Percentiles rank a stretch among this genome's conserved stretches.
phyloP scores from a whole-genome alignment of 768 basidiomycete species.

The Tremella yokohamensis region DNA sequence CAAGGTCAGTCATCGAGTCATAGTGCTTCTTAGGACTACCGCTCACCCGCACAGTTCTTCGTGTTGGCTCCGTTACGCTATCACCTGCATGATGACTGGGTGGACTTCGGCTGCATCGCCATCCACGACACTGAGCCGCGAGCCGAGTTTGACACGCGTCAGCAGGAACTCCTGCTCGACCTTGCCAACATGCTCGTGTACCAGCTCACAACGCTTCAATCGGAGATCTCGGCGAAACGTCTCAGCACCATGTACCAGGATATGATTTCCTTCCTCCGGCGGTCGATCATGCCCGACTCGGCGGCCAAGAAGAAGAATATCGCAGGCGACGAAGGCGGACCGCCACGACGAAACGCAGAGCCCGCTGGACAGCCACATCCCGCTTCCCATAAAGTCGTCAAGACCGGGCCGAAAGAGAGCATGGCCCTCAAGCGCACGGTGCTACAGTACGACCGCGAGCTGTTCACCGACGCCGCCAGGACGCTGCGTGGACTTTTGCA shows the following conservation, averaged over 20 bases:
- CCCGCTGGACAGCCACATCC: background rate
- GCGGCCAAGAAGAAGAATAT: background rate
- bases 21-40: too few species aligned
- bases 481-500: conserved; percentile 33
- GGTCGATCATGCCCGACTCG: conserved; percentile 24
- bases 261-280: conserved; percentile 32
- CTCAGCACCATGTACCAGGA: conserved; percentile 32
- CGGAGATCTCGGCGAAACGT: conserved; percentile 35
- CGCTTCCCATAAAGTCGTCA: conserved; percentile 6
- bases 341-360: background rate
- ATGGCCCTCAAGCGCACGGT: conserved; percentile 22
- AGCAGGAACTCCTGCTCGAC: conserved; percentile 30
- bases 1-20: too few species aligned
- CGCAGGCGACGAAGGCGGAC: background rate
- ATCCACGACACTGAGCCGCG: conserved; percentile 26
- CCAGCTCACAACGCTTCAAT: conserved; percentile 42
- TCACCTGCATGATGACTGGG: conserved; percentile 11
- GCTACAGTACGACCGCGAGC: conserved; percentile 12
- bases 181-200: conserved; percentile 47
- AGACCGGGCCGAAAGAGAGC: conserved; percentile 30
- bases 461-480: conserved; percentile 31
- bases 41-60: conserved; percentile 29
- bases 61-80: conserved; percentile 32
- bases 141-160: conserved; percentile 24
- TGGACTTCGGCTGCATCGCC: conserved; percentile 37